A percentile compares a stretch with the other conserved stretches of the same genome.
Evolutionary conservation across 129 eudicot species (phyloP).

Genomic region (Cynara cardunculus): DNA sequence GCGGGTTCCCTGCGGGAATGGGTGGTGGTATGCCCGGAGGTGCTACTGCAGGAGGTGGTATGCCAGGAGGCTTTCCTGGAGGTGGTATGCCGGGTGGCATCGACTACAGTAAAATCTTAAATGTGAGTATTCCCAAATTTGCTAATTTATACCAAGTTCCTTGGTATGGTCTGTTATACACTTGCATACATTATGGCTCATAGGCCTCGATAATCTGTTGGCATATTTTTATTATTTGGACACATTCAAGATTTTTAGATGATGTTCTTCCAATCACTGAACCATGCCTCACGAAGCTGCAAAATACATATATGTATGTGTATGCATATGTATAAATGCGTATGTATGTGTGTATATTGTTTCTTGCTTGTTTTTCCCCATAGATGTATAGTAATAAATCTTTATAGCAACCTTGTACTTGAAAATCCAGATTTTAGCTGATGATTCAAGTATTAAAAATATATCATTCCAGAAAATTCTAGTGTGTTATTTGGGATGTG

Average conservation of each 20-base stretch:
- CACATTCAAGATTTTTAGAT: neutral
- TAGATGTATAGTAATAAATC: neutral
- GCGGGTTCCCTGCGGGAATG: conserved; percentile 12
- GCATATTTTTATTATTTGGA: neutral
- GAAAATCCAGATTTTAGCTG: neutral
- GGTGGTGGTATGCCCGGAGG: conserved; percentile 45
- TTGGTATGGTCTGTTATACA: neutral
- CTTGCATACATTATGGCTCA: neutral
- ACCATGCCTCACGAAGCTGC: neutral
- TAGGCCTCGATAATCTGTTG: neutral
- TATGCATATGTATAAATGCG: neutral
- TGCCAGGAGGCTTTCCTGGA: conserved; percentile 38
- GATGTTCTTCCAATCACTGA: neutral
- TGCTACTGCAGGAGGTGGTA: conserved; percentile 28
- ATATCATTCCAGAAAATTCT: neutral
- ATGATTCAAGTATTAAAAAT: neutral
- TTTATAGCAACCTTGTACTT: neutral
- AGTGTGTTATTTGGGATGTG: too few relatives aligned
- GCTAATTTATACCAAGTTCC: neutral
- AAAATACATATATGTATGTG: neutral
- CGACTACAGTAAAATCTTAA: conserved; percentile 85
- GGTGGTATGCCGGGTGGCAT: conserved; percentile 72
- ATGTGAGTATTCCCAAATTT: conserved; percentile 41
- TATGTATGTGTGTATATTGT: neutral
- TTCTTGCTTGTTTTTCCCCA: neutral